Evolutionary conservation across 805 yeast species (phyloP).

Genomic region (Cyberlindnera maclurae): DNA sequence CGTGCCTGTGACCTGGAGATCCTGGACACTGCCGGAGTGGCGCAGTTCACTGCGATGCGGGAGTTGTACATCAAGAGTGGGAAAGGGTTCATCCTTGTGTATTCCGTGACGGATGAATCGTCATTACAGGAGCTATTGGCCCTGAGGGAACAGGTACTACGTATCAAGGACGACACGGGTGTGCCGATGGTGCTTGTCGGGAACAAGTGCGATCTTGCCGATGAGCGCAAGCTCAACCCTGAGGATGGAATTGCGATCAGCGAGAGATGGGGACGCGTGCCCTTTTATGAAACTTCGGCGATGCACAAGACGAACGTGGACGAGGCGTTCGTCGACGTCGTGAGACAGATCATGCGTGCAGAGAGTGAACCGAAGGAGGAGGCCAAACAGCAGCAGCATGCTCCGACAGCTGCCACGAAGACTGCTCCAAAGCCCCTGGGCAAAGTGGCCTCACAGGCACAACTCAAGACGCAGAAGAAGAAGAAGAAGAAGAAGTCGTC

Average conservation of each 20-base stretch:
- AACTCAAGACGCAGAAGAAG: constrained; percentile 4
- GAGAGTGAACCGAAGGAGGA: constrained; percentile 29
- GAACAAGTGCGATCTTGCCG: constrained; percentile 78
- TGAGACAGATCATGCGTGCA: constrained; percentile 79
- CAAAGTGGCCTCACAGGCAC: constrained; percentile 4
- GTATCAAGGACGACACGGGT: constrained; percentile 67
- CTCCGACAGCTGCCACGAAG: constrained; percentile 2
- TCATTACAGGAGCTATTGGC: constrained; percentile 74
- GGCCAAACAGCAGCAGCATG: constrained; percentile 1
- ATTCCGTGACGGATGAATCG: constrained; percentile 70
- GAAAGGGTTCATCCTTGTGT: constrained; percentile 82
- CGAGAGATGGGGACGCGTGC: constrained; percentile 78
- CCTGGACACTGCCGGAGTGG: constrained; percentile 89
- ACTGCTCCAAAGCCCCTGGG: constrained; percentile 13
- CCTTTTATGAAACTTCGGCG: constrained; percentile 93
- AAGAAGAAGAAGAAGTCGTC: constrained; percentile 24
- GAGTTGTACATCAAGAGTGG: constrained; percentile 84
- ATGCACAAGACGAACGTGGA: constrained; percentile 83
- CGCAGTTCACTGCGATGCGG: constrained; percentile 94
- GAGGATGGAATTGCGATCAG: constrained; percentile 81
- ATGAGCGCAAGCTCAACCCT: constrained; percentile 67
- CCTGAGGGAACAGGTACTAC: constrained; percentile 73
- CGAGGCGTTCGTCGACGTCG: constrained; percentile 83
- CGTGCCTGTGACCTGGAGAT: constrained; percentile 81
- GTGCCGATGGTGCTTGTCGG: constrained; percentile 92